phyloP scores from a whole-genome alignment of 2,329 filamentous ascomycete genomes.

The Fusarium sp. region DNA sequence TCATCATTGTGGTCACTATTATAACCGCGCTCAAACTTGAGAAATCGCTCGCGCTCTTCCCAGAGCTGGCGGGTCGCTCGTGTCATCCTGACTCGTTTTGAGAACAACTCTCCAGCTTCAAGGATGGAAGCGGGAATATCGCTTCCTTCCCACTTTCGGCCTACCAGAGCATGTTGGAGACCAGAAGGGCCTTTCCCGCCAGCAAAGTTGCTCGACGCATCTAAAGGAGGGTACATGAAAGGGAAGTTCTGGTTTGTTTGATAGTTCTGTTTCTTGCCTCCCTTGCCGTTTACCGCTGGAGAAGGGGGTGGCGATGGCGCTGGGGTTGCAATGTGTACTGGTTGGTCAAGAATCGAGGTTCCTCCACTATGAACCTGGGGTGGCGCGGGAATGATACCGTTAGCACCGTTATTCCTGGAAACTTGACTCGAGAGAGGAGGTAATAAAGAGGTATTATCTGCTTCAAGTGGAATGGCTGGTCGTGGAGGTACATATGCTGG shows the following conservation, averaged over 20 bases:
- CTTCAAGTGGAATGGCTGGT: slow-evolving; percentile 83
- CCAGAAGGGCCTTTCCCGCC: slow-evolving; percentile 89
- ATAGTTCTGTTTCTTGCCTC: slow-evolving; percentile 98
- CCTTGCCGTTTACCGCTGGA: slow-evolving; percentile 85
- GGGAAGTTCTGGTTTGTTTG: slow-evolving; percentile 99
- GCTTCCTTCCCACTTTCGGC: slow-evolving; percentile 89
- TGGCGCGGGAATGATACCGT: slow-evolving; percentile 68
- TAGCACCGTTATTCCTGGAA: slow-evolving; percentile 66
- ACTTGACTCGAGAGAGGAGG: slow-evolving; percentile 83
- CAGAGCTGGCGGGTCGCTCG: slow-evolving; percentile 91
- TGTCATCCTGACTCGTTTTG: slow-evolving; percentile 88
- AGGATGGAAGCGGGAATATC: slow-evolving; percentile 94
- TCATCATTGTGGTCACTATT: slow-evolving; percentile 59
- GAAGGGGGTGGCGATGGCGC: slow-evolving; percentile 95
- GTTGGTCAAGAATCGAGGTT: slow-evolving; percentile 89
- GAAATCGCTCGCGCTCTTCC: slow-evolving; percentile 90
- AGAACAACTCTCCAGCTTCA: slow-evolving; percentile 93
- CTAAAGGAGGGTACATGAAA: slow-evolving; percentile 94
- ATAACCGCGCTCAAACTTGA: slow-evolving; percentile 94
- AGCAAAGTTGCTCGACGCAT: slow-evolving; percentile 86
- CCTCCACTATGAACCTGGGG: slow-evolving; percentile 65
- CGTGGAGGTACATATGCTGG: slow-evolving; percentile 93
- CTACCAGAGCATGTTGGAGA: slow-evolving; percentile 80
- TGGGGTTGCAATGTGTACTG: slow-evolving; percentile 98
- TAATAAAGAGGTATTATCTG: slow-evolving; percentile 89